Conservation (phyloP, 306 rosid genomes). For the Rosa multiflora region DNA sequence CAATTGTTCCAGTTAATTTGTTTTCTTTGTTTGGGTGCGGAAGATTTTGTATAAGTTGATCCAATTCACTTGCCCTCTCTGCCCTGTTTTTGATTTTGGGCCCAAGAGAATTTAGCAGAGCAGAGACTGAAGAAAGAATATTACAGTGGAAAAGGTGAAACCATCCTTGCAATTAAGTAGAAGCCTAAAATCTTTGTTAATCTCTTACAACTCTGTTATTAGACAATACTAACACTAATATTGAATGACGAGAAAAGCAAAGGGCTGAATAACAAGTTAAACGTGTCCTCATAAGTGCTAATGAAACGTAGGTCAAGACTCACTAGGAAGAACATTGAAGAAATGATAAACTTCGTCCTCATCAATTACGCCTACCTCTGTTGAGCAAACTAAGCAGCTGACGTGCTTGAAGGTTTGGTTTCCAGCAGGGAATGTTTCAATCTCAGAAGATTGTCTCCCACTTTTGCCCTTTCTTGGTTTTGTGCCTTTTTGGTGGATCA, state of each 20-base stretch:
- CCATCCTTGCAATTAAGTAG: not conserved
- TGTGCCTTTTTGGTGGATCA: slow-evolving; percentile 29
- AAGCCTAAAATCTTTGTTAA: not conserved
- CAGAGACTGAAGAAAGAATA: not conserved
- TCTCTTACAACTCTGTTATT: not conserved
- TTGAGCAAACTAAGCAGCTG: slow-evolving; percentile 61
- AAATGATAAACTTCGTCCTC: slow-evolving; percentile 70
- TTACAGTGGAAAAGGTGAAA: not conserved
- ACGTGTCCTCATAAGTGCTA: not conserved
- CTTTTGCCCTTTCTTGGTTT: slow-evolving; percentile 40
- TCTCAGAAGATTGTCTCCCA: slow-evolving; percentile 29
- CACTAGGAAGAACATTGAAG: slow-evolving; percentile 64
- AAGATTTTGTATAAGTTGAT: too few relatives aligned
- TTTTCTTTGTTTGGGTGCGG: too few relatives aligned
- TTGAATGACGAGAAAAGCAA: not conserved
- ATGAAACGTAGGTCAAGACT: slow-evolving; percentile 30
- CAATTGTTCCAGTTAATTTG: too few relatives aligned
- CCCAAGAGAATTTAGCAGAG: too few relatives aligned
- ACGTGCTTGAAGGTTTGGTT: slow-evolving; percentile 58
- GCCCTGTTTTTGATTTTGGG: too few relatives aligned
- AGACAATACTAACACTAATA: not conserved
- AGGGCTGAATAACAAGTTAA: not conserved
- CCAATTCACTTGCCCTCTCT: too few relatives aligned
- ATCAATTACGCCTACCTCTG: slow-evolving; percentile 69
- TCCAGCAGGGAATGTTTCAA: slow-evolving; percentile 29